These are phyloP conservation scores for Melaleuca quinquenervia DNA, from an alignment of 345 rosid genomes.

Conservation along the genomic window DNA sequence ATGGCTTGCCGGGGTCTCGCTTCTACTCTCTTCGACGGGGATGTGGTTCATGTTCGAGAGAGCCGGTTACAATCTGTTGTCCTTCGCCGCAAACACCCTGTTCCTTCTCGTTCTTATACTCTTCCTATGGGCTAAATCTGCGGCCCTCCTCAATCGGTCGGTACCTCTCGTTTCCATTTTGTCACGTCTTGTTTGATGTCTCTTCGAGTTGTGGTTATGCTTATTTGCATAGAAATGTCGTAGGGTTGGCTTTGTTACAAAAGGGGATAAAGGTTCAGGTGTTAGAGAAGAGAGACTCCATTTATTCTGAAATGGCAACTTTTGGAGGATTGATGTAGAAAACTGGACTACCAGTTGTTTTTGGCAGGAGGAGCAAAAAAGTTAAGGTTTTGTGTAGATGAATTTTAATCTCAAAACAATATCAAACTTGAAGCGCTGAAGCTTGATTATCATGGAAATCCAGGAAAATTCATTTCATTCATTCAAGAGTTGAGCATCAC, in stretches of 20 bases:
- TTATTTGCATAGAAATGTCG: background rate
- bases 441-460: background rate
- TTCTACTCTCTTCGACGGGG: constrained; percentile 40
- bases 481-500: background rate
- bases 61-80: constrained; percentile 66
- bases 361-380: background rate
- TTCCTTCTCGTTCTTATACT: constrained; percentile 65
- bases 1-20: constrained; percentile 28
- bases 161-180: background rate
- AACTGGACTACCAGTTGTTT: background rate
- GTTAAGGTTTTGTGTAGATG: background rate
- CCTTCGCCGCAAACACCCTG: constrained; percentile 65
- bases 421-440: background rate
- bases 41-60: constrained; percentile 72
- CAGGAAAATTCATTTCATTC: background rate
- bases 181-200: background rate
- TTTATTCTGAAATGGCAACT: background rate
- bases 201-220: background rate
- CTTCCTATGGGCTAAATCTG: constrained; percentile 98
- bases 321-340: background rate
- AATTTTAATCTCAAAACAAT: background rate
- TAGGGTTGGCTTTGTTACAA: background rate
- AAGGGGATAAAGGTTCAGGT: background rate
- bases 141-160: constrained; percentile 84
- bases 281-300: background rate